These are phyloP conservation scores for Trichophyton verrucosum DNA, from an alignment of 2,329 filamentous ascomycete genomes.

Conservation along the genomic window DNA sequence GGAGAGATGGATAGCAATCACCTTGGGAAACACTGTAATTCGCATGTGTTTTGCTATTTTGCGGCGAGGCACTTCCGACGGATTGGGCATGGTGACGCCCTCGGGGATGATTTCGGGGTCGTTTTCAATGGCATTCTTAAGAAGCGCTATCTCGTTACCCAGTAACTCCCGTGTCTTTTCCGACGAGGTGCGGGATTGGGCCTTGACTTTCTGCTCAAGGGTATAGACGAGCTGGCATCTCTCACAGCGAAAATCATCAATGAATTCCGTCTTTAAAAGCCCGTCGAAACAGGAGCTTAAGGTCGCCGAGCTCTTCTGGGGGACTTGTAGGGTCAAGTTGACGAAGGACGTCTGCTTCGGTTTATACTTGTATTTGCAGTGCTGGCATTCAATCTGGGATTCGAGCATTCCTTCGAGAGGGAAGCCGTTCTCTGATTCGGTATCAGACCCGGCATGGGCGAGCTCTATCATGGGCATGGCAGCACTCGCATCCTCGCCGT, in stretches of 20 bases:
- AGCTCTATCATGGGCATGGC: conserved; percentile 8
- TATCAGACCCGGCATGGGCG: conserved; percentile 21
- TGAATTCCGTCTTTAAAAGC: conserved; percentile 87
- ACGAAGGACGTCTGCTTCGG: conserved; percentile 76
- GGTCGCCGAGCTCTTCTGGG: conserved; percentile 66
- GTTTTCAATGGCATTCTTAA: conserved; percentile 58
- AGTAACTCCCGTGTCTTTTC: conserved; percentile 42
- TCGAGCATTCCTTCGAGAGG: conserved; percentile 85
- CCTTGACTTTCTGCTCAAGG: conserved; percentile 48
- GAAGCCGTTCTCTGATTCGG: conserved; percentile 47
- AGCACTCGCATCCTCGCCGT: conserved; percentile 18
- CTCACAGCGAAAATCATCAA: conserved; percentile 95
- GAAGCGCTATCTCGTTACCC: conserved; percentile 48
- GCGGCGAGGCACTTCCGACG: conserved; percentile 62
- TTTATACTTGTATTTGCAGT: conserved; percentile 79
- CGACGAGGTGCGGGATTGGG: conserved; percentile 45
- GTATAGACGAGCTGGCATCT: conserved; percentile 80
- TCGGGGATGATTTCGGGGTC: conserved; percentile 69
- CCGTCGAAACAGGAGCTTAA: conserved; percentile 84
- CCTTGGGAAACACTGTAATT: conserved; percentile 75
- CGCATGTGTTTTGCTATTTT: conserved; percentile 79
- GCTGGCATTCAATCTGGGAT: conserved; percentile 88
- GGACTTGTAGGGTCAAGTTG: conserved; percentile 82
- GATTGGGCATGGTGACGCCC: conserved; percentile 62
- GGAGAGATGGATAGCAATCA: conserved; percentile 84